Evolutionary conservation across 306 rosid species (phyloP).

Genomic region (Mimosa pudica): DNA sequence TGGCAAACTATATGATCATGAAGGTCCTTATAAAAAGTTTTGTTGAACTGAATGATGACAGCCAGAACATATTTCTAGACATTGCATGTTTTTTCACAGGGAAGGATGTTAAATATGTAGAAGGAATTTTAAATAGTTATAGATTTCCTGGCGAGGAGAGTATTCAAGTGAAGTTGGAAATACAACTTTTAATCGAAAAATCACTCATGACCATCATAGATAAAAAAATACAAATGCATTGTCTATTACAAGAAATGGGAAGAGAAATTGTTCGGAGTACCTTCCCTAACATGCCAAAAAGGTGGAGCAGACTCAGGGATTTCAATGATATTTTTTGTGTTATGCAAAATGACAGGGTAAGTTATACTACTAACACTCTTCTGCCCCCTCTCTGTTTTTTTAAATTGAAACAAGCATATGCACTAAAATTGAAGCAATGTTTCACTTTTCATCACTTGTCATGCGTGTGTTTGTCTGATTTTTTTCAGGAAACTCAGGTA

Average conservation of each 20-base stretch:
- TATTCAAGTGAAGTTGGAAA: neutral
- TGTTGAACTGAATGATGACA: neutral
- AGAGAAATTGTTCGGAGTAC: neutral
- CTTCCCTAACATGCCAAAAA: neutral
- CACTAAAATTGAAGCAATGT: neutral
- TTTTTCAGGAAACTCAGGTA: neutral
- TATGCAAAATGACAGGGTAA: neutral
- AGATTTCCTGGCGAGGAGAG: neutral
- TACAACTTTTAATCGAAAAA: neutral
- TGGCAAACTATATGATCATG: neutral
- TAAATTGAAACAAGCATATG: neutral
- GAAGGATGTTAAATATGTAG: neutral
- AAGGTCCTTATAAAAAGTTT: neutral
- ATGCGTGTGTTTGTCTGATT: neutral
- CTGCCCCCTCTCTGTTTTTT: neutral
- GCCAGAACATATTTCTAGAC: neutral
- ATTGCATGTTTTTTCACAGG: neutral
- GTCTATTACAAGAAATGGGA: neutral
- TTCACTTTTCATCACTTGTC: neutral
- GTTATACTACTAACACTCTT: neutral
- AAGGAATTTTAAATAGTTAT: neutral
- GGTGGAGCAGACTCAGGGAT: neutral
- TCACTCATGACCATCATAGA: neutral
- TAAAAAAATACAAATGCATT: neutral
- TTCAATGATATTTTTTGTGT: neutral